These are phyloP conservation scores for Lepidium aucheri DNA, from an alignment of 345 rosid genomes.

Conservation along the genomic window DNA sequence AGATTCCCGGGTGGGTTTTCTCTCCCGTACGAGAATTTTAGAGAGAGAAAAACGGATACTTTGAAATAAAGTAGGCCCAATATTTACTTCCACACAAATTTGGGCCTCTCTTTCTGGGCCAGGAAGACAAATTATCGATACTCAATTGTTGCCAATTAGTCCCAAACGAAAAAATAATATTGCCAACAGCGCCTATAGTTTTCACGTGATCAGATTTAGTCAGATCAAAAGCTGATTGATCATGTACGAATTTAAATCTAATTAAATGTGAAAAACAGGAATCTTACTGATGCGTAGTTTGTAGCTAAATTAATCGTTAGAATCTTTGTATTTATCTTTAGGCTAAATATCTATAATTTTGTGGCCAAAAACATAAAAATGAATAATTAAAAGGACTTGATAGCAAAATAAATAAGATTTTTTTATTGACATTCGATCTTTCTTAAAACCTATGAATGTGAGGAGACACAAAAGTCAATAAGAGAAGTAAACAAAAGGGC, in stretches of 20 bases:
- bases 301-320: background rate
- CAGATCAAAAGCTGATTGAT: background rate
- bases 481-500: constrained; percentile 11
- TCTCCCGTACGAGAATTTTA: background rate
- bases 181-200: background rate
- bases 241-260: background rate
- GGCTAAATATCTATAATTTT: background rate
- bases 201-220: background rate
- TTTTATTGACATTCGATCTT: constrained; percentile 24
- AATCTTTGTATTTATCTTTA: background rate
- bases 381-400: background rate
- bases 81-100: background rate
- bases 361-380: background rate
- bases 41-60: background rate
- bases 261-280: background rate
- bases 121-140: background rate
- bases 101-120: background rate
- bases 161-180: too few species aligned
- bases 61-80: constrained; percentile 2
- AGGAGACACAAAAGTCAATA: constrained; percentile 24
- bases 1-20: background rate
- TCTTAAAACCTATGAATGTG: constrained; percentile 9
- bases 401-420: constrained; percentile 8
- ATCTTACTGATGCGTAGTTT: background rate
- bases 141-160: too few species aligned